Evolutionary conservation across 192 early-diverging fungal species (phyloP).

Genomic region (Gamsiella multidivaricata): DNA sequence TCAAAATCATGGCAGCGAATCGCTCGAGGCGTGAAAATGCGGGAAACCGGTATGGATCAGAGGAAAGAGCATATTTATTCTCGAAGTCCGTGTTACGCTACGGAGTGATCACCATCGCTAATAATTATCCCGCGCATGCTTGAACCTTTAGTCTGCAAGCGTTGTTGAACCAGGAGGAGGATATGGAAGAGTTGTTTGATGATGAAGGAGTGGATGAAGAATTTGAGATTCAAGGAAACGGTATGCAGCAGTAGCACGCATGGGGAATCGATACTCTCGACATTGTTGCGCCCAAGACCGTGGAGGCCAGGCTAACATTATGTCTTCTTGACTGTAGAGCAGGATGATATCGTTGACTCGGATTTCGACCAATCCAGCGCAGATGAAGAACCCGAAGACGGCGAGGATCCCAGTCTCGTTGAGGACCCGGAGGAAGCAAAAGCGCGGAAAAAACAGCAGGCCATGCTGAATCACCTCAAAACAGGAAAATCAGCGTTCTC

Average conservation of each 20-base stretch:
- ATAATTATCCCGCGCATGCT: too few relatives aligned
- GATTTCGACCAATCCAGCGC: conserved; percentile 64
- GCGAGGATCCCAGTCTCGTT: conserved; percentile 39
- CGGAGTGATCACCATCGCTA: neutral
- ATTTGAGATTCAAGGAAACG: conserved; percentile 53
- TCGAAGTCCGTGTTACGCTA: neutral
- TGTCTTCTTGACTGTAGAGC: conserved; percentile 20
- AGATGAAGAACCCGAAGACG: conserved; percentile 59
- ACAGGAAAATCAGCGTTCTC: conserved; percentile 35
- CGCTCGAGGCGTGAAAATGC: conserved; percentile 34
- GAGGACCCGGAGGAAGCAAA: conserved; percentile 51
- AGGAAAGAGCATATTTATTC: too few relatives aligned
- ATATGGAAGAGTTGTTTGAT: conserved; percentile 67
- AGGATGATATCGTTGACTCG: conserved; percentile 65
- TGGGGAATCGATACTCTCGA: neutral
- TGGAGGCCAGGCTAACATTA: too few relatives aligned
- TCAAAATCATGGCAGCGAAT: conserved; percentile 32
- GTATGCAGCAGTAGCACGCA: neutral
- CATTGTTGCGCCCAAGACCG: neutral
- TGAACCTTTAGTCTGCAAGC: conserved; percentile 58
- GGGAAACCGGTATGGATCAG: conserved; percentile 32
- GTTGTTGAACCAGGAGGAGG: conserved; percentile 62
- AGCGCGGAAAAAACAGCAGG: conserved; percentile 53
- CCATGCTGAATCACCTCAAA: conserved; percentile 33
- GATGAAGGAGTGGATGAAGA: conserved; percentile 63